phyloP scores from a whole-genome alignment of 2,329 filamentous ascomycete species.

The Hypomyces perniciosus region DNA sequence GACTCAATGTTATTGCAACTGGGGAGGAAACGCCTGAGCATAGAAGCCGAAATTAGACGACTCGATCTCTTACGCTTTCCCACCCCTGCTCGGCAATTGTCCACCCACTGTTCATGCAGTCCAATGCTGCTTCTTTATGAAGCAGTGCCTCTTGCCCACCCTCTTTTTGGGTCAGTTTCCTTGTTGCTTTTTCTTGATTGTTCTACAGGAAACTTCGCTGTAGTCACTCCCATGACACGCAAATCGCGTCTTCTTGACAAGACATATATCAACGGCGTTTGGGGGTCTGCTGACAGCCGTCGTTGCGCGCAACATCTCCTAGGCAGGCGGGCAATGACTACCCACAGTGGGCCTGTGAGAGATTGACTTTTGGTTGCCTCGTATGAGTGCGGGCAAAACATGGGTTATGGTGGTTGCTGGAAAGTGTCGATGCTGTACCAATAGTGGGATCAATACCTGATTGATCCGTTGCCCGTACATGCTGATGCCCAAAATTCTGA shows the following conservation, averaged over 20 bases:
- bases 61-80: slow-evolving; percentile 7
- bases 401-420: too few relatives aligned
- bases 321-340: too few relatives aligned
- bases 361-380: neutral
- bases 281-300: neutral
- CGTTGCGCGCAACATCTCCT: neutral
- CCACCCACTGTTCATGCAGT: neutral
- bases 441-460: neutral
- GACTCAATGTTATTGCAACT: slow-evolving; percentile 1
- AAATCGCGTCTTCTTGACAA: neutral
- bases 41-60: slow-evolving; percentile 9
- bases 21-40: neutral
- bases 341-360: too few relatives aligned
- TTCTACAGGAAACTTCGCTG: neutral
- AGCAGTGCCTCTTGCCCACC: too few relatives aligned
- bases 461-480: neutral
- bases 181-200: neutral
- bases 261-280: neutral
- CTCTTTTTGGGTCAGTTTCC: neutral
- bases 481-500: neutral
- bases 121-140: neutral
- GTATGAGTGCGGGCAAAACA: too few relatives aligned
- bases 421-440: too few relatives aligned
- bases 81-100: neutral
- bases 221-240: neutral